phyloP scores from a whole-genome alignment of 306 rosid genomes.

The Cucumis cinereus region DNA sequence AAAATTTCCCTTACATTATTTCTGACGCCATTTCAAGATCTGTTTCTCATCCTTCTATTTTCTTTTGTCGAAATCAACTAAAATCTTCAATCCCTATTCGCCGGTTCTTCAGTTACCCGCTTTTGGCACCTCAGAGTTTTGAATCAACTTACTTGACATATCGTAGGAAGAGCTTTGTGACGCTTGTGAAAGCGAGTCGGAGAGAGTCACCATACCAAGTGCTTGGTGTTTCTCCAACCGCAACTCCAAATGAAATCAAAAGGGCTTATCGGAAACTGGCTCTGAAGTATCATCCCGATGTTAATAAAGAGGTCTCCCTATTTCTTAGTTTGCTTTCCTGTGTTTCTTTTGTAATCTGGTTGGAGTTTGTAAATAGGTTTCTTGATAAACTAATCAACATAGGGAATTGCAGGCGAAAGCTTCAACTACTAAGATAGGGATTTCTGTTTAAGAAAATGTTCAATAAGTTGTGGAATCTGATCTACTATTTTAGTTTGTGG shows the following conservation, averaged over 20 bases:
- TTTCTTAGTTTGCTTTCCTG: background rate
- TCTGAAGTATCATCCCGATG: conserved; percentile 94
- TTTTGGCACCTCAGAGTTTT: background rate
- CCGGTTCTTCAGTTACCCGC: conserved; percentile 6
- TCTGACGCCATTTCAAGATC: conserved; percentile 21
- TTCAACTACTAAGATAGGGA: background rate
- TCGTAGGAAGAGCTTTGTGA: conserved; percentile 7
- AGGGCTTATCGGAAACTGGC: conserved; percentile 92
- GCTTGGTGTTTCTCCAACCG: conserved; percentile 72
- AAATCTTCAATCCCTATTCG: conserved; percentile 21
- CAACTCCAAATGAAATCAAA: conserved; percentile 55
- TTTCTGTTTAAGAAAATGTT: background rate
- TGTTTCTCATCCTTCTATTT: conserved; percentile 9
- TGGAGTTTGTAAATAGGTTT: background rate
- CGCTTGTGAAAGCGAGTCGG: conserved; percentile 28
- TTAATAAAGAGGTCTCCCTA: conserved; percentile 60
- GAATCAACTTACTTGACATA: conserved; percentile 12
- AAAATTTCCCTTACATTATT: conserved; percentile 6
- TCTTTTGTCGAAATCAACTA: conserved; percentile 19
- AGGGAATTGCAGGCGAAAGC: background rate
- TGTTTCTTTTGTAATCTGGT: background rate
- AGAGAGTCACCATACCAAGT: conserved; percentile 78
- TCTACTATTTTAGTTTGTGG: background rate
- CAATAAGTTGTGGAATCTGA: background rate
- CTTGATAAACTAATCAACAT: background rate